A percentile compares a stretch with the other conserved stretches of the same genome.
Evolutionary conservation across 495 filamentous ascomycete species (phyloP).

Genomic region (Penicillium goetzii): DNA sequence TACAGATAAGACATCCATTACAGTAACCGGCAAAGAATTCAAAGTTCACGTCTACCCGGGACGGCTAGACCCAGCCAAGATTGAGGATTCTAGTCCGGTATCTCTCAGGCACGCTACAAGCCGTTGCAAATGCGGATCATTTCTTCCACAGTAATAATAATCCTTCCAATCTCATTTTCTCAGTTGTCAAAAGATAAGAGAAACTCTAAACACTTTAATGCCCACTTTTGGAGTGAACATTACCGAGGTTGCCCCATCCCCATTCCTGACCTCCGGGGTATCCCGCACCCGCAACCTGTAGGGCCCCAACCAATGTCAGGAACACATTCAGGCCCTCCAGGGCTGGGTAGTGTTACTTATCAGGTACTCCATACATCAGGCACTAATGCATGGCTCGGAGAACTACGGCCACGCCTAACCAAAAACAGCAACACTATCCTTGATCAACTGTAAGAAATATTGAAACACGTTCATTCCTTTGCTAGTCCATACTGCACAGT

Average conservation of each 20-base stretch:
- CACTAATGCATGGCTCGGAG: background rate
- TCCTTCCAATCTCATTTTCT: too few species aligned
- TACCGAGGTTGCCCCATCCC: background rate
- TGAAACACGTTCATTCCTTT: constrained; percentile 9
- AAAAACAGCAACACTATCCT: background rate
- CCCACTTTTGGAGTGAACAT: background rate
- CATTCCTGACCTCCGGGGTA: background rate
- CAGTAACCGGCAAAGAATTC: too few species aligned
- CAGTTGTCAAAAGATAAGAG: background rate
- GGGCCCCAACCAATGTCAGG: background rate
- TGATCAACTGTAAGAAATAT: background rate
- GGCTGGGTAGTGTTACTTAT: too few species aligned
- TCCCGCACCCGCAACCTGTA: background rate
- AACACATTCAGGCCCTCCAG: too few species aligned
- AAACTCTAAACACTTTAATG: background rate
- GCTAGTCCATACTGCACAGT: constrained; percentile 20
- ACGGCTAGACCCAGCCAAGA: too few species aligned
- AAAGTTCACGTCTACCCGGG: too few species aligned
- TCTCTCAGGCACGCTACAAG: too few species aligned
- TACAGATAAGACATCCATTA: too few species aligned
- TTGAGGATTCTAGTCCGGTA: too few species aligned
- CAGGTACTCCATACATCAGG: background rate
- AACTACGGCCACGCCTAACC: background rate
- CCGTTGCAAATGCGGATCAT: too few species aligned
- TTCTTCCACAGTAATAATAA: too few species aligned